phyloP scores from a whole-genome alignment of 1,139 yeast genomes.

The Blastobotrys persicus region DNA sequence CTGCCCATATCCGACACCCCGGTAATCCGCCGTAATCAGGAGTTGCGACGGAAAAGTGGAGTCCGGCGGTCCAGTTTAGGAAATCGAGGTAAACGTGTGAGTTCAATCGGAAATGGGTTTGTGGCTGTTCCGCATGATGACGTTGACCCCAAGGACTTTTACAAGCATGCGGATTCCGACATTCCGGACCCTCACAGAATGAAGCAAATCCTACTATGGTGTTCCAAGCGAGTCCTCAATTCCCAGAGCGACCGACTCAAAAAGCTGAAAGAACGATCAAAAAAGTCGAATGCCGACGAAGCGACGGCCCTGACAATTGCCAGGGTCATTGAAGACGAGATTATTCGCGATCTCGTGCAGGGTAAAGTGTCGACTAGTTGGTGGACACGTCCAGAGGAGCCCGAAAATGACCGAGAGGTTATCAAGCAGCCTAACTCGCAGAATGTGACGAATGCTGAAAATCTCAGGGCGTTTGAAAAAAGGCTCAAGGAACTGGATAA shows the following conservation, averaged over 20 bases:
- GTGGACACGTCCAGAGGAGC: constrained; percentile 48
- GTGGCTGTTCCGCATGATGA: constrained; percentile 65
- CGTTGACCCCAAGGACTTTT: constrained; percentile 55
- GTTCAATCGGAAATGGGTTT: constrained; percentile 74
- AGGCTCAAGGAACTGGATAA: constrained; percentile 45
- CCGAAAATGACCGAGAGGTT: constrained; percentile 28
- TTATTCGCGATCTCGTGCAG: constrained; percentile 55
- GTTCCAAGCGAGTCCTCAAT: constrained; percentile 52
- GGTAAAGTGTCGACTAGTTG: constrained; percentile 65
- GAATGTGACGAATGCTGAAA: constrained; percentile 50
- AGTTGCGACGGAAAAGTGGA: constrained; percentile 34
- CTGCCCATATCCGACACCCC: constrained; percentile 46
- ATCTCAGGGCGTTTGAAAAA: constrained; percentile 46
- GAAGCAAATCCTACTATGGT: constrained; percentile 71
- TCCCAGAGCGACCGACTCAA: constrained; percentile 35
- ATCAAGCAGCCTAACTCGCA: constrained; percentile 53
- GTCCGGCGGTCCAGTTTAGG: constrained; percentile 34
- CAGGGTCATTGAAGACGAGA: constrained; percentile 62
- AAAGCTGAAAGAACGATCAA: constrained; percentile 30
- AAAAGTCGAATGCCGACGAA: constrained; percentile 30
- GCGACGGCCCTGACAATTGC: constrained; percentile 42
- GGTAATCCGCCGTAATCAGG: constrained; percentile 41
- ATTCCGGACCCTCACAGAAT: constrained; percentile 72
- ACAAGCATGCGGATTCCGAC: constrained; percentile 59
- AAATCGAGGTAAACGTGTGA: constrained; percentile 64